A percentile compares a stretch with the other conserved stretches of the same genome.
phyloP scores from a whole-genome alignment of 2,329 filamentous ascomycete genomes.

The Dactylonectria estremocensis region DNA sequence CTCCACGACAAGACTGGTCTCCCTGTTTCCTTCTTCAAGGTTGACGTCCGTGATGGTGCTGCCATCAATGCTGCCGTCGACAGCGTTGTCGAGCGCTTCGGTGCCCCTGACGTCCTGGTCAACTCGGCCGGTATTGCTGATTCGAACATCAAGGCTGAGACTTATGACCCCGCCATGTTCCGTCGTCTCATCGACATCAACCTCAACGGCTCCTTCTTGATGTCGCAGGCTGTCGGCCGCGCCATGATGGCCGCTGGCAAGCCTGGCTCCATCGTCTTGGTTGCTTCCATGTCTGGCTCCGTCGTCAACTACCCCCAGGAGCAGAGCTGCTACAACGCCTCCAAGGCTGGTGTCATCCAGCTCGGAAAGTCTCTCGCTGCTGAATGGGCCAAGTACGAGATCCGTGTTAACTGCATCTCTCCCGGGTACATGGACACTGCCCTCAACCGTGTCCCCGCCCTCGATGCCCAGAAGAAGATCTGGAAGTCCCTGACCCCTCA shows the following conservation, averaged over 20 bases:
- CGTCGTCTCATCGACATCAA: constrained; percentile 87
- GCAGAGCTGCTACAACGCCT: constrained; percentile 87
- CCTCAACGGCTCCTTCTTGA: constrained; percentile 83
- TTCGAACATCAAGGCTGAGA: constrained; percentile 87
- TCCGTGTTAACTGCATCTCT: constrained; percentile 88
- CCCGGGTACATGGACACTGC: constrained; percentile 92
- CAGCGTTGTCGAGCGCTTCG: constrained; percentile 76
- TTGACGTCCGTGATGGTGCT: constrained; percentile 81
- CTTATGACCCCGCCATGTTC: constrained; percentile 83
- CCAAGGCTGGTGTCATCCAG: constrained; percentile 85
- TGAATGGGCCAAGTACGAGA: constrained; percentile 86
- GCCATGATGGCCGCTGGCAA: constrained; percentile 81
- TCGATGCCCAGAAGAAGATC: constrained; percentile 87
- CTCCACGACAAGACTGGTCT: constrained; percentile 81
- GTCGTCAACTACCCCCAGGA: constrained; percentile 91
- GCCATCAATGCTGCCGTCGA: constrained; percentile 80
- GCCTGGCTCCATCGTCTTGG: constrained; percentile 81
- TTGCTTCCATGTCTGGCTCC: constrained; percentile 86
- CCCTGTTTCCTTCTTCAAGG: constrained; percentile 83
- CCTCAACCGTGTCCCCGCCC: constrained; percentile 82
- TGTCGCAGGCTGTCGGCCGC: constrained; percentile 80
- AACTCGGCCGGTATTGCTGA: constrained; percentile 87
- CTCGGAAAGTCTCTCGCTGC: constrained; percentile 85
- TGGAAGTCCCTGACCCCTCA: constrained; percentile 83
- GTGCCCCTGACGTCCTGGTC: constrained; percentile 81